phyloP scores from a whole-genome alignment of 2,329 filamentous ascomycete genomes.

The Ophiocordyceps camponoti-leonardi region DNA sequence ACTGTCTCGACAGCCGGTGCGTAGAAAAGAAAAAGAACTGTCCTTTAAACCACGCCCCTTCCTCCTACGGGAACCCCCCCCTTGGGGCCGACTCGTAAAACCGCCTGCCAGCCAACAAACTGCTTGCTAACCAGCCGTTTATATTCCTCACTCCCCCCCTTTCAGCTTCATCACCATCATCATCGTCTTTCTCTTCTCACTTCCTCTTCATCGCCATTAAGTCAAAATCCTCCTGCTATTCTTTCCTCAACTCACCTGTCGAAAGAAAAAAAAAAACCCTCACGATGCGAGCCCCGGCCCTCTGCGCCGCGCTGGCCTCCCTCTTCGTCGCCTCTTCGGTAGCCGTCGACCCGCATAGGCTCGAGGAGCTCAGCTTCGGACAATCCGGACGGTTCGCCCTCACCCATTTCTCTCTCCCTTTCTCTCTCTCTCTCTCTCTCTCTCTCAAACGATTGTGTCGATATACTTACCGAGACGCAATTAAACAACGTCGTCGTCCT shows the following conservation, averaged over 20 bases:
- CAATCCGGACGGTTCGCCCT: conserved; percentile 40
- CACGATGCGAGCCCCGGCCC: conserved; percentile 23
- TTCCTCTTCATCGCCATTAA: neutral
- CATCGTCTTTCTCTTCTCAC: too few relatives aligned
- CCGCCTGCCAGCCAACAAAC: too few relatives aligned
- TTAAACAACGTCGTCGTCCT: too few relatives aligned
- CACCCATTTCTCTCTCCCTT: neutral
- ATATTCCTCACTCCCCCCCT: too few relatives aligned
- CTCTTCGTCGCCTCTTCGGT: conserved; percentile 25
- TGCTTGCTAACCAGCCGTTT: too few relatives aligned
- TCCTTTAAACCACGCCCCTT: too few relatives aligned
- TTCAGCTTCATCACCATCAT: too few relatives aligned
- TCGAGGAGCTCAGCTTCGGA: conserved; percentile 65
- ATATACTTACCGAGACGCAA: too few relatives aligned
- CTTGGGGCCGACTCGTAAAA: too few relatives aligned
- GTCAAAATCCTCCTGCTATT: neutral
- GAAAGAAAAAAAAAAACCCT: neutral
- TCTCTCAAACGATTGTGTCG: neutral
- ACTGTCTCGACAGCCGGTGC: too few relatives aligned
- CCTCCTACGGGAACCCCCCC: too few relatives aligned
- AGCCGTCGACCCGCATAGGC: conserved; percentile 46
- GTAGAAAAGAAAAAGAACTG: too few relatives aligned
- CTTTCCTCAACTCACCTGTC: neutral
- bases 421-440: neutral
- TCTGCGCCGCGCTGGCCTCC: conserved; percentile 18